Evolutionary conservation across 2,329 filamentous ascomycete species (phyloP).

Genomic region (Alternaria gaisen): DNA sequence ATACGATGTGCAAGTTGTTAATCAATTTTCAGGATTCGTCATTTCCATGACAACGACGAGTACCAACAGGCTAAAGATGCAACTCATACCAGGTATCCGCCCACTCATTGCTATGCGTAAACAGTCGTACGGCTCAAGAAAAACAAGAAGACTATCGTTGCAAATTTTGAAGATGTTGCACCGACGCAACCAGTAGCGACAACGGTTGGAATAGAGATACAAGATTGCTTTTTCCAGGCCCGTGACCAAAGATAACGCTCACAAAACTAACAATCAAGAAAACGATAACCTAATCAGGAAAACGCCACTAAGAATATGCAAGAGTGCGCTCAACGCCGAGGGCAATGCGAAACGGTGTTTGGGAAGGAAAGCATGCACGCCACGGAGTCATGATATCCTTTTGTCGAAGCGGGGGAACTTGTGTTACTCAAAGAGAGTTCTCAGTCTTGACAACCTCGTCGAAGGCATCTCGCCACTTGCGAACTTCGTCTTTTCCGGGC

Average conservation of each 20-base stretch:
- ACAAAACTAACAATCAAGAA: conserved; percentile 8
- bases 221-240: conserved; percentile 27
- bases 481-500: conserved; percentile 55
- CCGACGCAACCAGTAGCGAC: neutral
- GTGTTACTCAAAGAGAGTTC: conserved; percentile 40
- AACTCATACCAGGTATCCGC: conserved; percentile 5
- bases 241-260: conserved; percentile 25
- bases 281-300: conserved; percentile 12
- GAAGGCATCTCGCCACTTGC: conserved; percentile 55
- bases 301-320: conserved; percentile 38
- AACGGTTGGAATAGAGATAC: neutral
- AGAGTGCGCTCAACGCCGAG: conserved; percentile 37
- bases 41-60: neutral
- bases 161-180: neutral
- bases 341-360: conserved; percentile 30
- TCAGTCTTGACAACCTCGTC: conserved; percentile 57
- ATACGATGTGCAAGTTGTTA: fast-evolving
- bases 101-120: conserved; percentile 22
- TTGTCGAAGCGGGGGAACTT: neutral
- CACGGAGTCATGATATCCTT: neutral
- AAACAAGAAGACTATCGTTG: neutral
- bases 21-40: neutral
- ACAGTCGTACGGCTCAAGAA: conserved; percentile 18
- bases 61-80: neutral
- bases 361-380: conserved; percentile 14